These are phyloP conservation scores for Schizothecium vesticola DNA, from an alignment of 495 filamentous ascomycete genomes.

Conservation along the genomic window DNA sequence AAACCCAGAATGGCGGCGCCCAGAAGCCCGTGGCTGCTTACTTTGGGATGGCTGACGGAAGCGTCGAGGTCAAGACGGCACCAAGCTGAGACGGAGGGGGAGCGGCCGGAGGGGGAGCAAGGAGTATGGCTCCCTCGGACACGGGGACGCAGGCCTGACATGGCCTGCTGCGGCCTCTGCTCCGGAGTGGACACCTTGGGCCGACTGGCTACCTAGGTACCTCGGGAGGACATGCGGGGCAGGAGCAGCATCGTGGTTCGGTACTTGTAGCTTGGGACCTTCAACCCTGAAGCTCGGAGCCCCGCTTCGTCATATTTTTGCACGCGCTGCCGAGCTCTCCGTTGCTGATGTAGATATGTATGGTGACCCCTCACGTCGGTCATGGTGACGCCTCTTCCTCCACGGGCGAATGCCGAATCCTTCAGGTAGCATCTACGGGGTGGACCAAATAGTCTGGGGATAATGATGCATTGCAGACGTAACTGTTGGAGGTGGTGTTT, in stretches of 20 bases:
- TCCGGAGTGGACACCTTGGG: background rate
- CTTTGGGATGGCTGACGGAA: constrained; percentile 77
- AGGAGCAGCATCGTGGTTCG: background rate
- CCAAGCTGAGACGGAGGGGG: constrained; percentile 33
- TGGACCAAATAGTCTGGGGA: background rate
- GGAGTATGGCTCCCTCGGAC: background rate
- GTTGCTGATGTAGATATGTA: background rate
- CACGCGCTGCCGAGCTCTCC: background rate
- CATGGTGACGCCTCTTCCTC: background rate
- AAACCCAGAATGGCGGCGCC: constrained; percentile 62
- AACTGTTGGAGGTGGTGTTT: background rate
- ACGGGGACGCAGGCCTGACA: background rate
- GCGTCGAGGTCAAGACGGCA: constrained; percentile 40
- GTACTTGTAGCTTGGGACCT: background rate
- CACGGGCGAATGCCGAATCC: background rate
- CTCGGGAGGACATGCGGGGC: background rate
- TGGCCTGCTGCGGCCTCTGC: background rate
- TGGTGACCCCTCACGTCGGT: background rate
- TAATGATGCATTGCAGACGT: background rate
- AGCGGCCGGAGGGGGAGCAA: background rate
- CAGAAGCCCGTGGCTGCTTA: constrained; percentile 92
- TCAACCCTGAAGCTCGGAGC: background rate
- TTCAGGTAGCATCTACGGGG: background rate
- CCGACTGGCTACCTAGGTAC: background rate
- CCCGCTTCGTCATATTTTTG: background rate